phyloP scores from a whole-genome alignment of 768 basidiomycete genomes.

The Gelatoporia subvermispora region DNA sequence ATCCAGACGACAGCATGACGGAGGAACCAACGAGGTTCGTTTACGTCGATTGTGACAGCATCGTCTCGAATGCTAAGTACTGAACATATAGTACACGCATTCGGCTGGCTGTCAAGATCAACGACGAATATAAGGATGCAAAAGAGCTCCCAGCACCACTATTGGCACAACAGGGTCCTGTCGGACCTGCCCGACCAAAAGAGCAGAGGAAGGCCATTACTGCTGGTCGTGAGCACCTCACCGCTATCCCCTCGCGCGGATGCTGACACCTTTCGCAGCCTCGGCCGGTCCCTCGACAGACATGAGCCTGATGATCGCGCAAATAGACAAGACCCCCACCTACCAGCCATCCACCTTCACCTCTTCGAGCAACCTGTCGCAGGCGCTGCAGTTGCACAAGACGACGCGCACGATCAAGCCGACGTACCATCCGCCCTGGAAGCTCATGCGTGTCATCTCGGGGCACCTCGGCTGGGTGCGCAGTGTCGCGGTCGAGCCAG shows the following conservation, averaged over 20 bases:
- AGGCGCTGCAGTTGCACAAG: conserved; percentile 88
- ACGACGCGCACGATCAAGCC: conserved; percentile 93
- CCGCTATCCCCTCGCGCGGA: neutral
- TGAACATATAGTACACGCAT: conserved; percentile 52
- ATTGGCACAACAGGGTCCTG: conserved; percentile 72
- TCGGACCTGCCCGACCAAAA: conserved; percentile 75
- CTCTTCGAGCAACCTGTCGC: conserved; percentile 66
- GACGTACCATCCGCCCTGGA: conserved; percentile 94
- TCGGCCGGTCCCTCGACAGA: conserved; percentile 31
- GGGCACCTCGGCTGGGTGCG: conserved; percentile 99
- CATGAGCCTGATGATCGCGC: conserved; percentile 53
- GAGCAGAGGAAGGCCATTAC: conserved; percentile 64
- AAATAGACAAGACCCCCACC: conserved; percentile 69
- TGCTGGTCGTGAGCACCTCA: conserved; percentile 51
- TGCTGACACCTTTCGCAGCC: neutral
- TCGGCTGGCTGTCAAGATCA: conserved; percentile 78
- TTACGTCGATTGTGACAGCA: neutral
- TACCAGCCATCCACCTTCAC: conserved; percentile 67
- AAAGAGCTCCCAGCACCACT: conserved; percentile 81
- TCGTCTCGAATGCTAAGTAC: neutral
- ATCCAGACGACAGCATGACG: conserved; percentile 49
- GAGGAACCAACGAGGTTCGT: conserved; percentile 73
- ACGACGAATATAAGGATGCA: conserved; percentile 84
- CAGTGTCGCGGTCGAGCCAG: conserved; percentile 93
- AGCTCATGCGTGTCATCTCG: conserved; percentile 92